A percentile compares a stretch with the other conserved stretches of the same genome.
phyloP scores from a whole-genome alignment of 2,329 filamentous ascomycete species.

The Alternaria infectoria region DNA sequence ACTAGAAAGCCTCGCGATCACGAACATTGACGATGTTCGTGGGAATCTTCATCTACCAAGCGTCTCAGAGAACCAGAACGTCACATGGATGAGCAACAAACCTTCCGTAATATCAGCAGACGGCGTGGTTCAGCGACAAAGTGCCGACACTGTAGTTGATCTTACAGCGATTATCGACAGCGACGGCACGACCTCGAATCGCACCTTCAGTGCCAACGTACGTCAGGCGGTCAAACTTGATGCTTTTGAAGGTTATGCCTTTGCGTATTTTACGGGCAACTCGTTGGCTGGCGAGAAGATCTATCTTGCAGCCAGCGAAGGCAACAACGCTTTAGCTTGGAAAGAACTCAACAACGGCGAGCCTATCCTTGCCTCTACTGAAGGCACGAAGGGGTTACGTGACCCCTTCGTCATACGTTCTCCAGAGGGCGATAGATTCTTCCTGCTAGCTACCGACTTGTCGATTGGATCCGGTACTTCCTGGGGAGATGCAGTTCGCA shows the following conservation, averaged over 20 bases:
- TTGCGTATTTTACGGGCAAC: slow-evolving; percentile 60
- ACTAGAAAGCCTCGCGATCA: slow-evolving; percentile 20
- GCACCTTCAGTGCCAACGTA: slow-evolving; percentile 46
- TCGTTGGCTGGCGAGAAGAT: slow-evolving; percentile 58
- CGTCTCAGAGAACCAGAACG: slow-evolving; percentile 32
- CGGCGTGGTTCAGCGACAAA: slow-evolving; percentile 48
- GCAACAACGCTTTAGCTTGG: slow-evolving; percentile 61
- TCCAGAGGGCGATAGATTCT: slow-evolving; percentile 59
- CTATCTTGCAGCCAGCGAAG: slow-evolving; percentile 59
- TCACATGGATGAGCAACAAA: slow-evolving; percentile 50
- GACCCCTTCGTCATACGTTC: slow-evolving; percentile 63
- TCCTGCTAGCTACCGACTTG: slow-evolving; percentile 60
- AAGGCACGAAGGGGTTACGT: slow-evolving; percentile 58
- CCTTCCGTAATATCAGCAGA: slow-evolving; percentile 42
- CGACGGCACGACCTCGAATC: slow-evolving; percentile 24
- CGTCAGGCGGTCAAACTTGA: slow-evolving; percentile 41
- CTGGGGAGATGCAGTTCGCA: slow-evolving; percentile 57
- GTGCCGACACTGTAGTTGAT: slow-evolving; percentile 33
- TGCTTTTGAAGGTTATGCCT: slow-evolving; percentile 56
- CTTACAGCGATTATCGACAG: slow-evolving; percentile 47
- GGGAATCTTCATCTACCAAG: slow-evolving; percentile 50
- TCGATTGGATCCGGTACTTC: slow-evolving; percentile 62
- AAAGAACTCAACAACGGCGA: slow-evolving; percentile 57
- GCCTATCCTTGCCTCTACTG: slow-evolving; percentile 54
- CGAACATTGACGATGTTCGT: slow-evolving; percentile 48